phyloP scores from a whole-genome alignment of 768 basidiomycete species.

The Rhodotorula paludigena region DNA sequence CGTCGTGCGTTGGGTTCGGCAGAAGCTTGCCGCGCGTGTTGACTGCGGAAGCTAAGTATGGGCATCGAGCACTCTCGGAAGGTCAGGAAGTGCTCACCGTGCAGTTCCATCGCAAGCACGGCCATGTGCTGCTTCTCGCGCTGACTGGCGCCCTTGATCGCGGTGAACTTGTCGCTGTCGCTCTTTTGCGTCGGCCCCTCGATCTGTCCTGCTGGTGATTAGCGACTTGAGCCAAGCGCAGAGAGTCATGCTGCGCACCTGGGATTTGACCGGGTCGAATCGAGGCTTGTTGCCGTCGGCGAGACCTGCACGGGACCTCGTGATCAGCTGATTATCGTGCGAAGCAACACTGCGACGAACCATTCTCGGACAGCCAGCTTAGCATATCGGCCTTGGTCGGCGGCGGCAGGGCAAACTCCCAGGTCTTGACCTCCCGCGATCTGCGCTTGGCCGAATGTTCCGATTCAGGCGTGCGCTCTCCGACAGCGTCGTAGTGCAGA shows the following conservation, averaged over 20 bases:
- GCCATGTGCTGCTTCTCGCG: constrained; percentile 72
- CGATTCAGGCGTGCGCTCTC: not conserved
- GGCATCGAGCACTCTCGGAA: not conserved
- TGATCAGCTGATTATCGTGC: not conserved
- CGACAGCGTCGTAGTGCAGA: not conserved
- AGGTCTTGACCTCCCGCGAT: constrained; percentile 6
- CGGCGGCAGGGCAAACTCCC: constrained; percentile 32
- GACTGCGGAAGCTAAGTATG: constrained; percentile 22
- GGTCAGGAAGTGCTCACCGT: constrained; percentile 56
- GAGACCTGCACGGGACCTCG: not conserved
- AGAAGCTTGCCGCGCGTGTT: constrained; percentile 53
- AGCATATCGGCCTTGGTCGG: constrained; percentile 9
- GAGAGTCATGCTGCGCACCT: constrained; percentile 33
- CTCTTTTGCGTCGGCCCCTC: constrained; percentile 73
- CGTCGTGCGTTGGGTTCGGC: constrained; percentile 63
- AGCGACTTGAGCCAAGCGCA: not conserved
- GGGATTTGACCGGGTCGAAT: constrained; percentile 39
- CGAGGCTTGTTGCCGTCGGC: not conserved
- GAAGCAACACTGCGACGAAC: not conserved
- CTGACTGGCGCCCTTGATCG: constrained; percentile 44
- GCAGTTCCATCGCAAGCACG: constrained; percentile 73
- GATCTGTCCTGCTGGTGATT: constrained; percentile 51
- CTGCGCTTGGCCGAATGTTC: not conserved
- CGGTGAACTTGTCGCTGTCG: constrained; percentile 63
- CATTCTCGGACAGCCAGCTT: constrained; percentile 11